These are phyloP conservation scores for Penicillium digitatum DNA, from an alignment of 2,329 filamentous ascomycete genomes.

Conservation along the genomic window DNA sequence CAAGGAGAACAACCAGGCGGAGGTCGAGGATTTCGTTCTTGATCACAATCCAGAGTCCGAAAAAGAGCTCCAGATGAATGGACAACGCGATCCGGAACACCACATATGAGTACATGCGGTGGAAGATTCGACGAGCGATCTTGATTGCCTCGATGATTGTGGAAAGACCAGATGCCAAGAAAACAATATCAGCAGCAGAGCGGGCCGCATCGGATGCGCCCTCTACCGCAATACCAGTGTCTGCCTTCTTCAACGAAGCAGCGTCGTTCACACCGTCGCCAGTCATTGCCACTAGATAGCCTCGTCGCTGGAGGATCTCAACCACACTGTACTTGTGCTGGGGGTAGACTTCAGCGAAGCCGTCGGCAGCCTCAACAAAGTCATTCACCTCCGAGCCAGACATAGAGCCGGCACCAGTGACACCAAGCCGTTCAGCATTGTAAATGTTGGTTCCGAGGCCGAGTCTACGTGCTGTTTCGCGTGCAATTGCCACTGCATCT, in stretches of 20 bases:
- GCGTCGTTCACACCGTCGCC: slow-evolving; percentile 95
- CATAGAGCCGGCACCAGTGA: slow-evolving; percentile 87
- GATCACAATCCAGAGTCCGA: slow-evolving; percentile 87
- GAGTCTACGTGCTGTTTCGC: slow-evolving; percentile 85
- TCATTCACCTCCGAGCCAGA: slow-evolving; percentile 90
- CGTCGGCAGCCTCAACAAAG: slow-evolving; percentile 91
- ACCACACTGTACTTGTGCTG: slow-evolving; percentile 95
- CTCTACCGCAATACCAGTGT: slow-evolving; percentile 92
- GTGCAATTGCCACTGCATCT: slow-evolving; percentile 88
- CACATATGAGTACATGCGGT: slow-evolving; percentile 95
- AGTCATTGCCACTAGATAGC: slow-evolving; percentile 92
- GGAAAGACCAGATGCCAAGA: slow-evolving; percentile 84
- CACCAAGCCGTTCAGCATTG: slow-evolving; percentile 86
- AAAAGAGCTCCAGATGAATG: slow-evolving; percentile 85
- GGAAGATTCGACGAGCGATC: slow-evolving; percentile 91
- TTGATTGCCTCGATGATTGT: slow-evolving; percentile 91
- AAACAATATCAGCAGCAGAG: slow-evolving; percentile 89
- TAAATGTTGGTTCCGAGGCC: slow-evolving; percentile 91
- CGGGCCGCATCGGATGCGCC: slow-evolving; percentile 87
- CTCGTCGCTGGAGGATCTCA: slow-evolving; percentile 88
- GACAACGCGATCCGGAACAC: slow-evolving; percentile 92
- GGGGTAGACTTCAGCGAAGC: slow-evolving; percentile 90
- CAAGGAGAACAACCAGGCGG: slow-evolving; percentile 85
- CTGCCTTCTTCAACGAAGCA: slow-evolving; percentile 88
- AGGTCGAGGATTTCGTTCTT: slow-evolving; percentile 80